Percentiles rank a stretch among this genome's conserved stretches.
phyloP scores from a whole-genome alignment of 1,284 basidiomycete genomes.

The Fomitopsis betulina region DNA sequence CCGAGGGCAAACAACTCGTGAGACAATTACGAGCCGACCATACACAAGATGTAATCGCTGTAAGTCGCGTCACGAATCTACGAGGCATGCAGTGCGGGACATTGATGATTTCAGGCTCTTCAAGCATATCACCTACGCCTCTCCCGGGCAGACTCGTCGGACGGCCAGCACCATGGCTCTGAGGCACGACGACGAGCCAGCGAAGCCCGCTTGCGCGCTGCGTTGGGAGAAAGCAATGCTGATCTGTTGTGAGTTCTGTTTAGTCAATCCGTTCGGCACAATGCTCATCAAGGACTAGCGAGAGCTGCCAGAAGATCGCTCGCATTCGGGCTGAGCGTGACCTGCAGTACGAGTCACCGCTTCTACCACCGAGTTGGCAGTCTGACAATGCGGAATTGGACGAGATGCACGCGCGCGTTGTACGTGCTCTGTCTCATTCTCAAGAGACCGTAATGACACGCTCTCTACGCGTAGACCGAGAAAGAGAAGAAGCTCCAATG shows the following conservation, averaged over 20 bases:
- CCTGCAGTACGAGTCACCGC: slow-evolving; percentile 11
- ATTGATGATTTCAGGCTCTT: slow-evolving; percentile 7
- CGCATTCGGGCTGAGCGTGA: slow-evolving; percentile 3
- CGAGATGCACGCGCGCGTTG: background rate
- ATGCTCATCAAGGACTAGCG: background rate
- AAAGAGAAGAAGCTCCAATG: slow-evolving; percentile 14
- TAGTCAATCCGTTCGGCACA: background rate
- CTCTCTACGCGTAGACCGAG: slow-evolving; percentile 2
- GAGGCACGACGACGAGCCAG: background rate
- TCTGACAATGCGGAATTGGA: background rate
- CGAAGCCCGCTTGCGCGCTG: slow-evolving; percentile 8
- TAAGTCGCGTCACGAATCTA: background rate
- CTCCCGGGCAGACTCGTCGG: slow-evolving; percentile 1
- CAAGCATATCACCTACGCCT: slow-evolving; percentile 14
- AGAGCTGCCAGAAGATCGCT: background rate
- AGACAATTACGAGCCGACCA: slow-evolving; percentile 5
- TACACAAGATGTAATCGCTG: slow-evolving; percentile 13
- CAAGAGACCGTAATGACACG: background rate
- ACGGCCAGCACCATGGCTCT: background rate
- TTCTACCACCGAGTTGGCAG: background rate
- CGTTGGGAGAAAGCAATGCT: slow-evolving; percentile 5
- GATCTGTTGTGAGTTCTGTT: slow-evolving; percentile 1
- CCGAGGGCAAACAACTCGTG: background rate
- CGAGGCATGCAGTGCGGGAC: no score
- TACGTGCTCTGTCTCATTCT: background rate